Base-by-base conservation (phyloP, 164 flowering plant genomes). In the Brasenia schreberi region DNA sequence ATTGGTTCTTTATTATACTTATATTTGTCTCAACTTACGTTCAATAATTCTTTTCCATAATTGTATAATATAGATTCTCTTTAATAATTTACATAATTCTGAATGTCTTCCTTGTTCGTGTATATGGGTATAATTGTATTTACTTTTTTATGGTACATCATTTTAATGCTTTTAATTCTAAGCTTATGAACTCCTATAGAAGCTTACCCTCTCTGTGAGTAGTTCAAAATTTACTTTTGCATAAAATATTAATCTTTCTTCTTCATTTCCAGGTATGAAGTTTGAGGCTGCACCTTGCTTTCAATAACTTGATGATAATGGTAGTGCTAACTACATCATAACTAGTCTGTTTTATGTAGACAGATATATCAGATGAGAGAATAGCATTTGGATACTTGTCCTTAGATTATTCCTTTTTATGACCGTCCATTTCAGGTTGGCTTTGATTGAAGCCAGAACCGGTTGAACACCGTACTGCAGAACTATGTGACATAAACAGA, bases 211-310 rank as follows among this genome's bases (percentile, higher is more conserved):
- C 12, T 49, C 16, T 14, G 16, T 5, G 56, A 49, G 56, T 49
- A 14, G 9, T 49, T 49, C 16, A 9, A 59, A 60, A 70, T 70
- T 75, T 69, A 39, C 18, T 64, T 69, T 69, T 74, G 70, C 67
- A 79, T 78, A 77, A 64, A 80, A 52, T 81, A 80, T 84, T 84
- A 83, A 84, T 82, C 79, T 80, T 79, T 81, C 83, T 81, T 77
- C 81, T 82, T 77, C 78, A 75, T 86, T 82, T 84, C 85, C 91
- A 80, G 87, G 88, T 78, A 77, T 75, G 71, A 72, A 76, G 80
- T 75, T 71, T 76, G 87, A 69, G 80, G 83, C 86, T 72, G 75
- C 74, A 64, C 65, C 75, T 81, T 75, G 78, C 83, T 82, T 81
- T 81, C 79, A 73, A 74, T 81, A 76, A 77, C 75, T 77, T 67